Evolutionary conservation across 116 monocot genomes (phyloP).

Genomic region (Cymodocea nodosa): DNA sequence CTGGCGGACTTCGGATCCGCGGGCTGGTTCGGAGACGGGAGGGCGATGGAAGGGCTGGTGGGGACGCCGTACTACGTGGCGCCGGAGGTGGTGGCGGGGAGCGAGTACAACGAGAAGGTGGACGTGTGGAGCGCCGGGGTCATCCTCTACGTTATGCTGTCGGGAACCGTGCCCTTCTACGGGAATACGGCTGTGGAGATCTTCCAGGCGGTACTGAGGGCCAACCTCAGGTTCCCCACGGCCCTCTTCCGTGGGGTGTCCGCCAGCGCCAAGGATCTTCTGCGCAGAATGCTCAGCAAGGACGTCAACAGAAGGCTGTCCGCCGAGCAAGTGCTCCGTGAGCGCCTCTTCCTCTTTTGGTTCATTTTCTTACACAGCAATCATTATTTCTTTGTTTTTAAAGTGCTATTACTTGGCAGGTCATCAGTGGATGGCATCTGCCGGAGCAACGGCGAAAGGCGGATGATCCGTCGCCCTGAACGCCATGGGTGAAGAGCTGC

Average conservation of each 20-base stretch:
- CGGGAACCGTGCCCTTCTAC: slow-evolving; percentile 57
- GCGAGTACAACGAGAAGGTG: slow-evolving; percentile 64
- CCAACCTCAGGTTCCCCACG: slow-evolving; percentile 56
- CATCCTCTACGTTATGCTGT: slow-evolving; percentile 67
- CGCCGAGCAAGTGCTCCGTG: slow-evolving; percentile 84
- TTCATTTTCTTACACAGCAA: too few species aligned
- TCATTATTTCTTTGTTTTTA: neutral
- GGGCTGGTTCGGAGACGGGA: slow-evolving; percentile 44
- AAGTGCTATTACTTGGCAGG: neutral
- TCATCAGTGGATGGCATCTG: slow-evolving; percentile 7
- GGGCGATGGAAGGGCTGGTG: slow-evolving; percentile 47
- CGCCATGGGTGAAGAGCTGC: too few species aligned
- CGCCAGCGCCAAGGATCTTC: slow-evolving; percentile 56
- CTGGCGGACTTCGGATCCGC: slow-evolving; percentile 88
- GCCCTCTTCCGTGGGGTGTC: slow-evolving; percentile 41
- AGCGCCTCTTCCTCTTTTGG: neutral
- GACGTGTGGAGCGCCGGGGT: slow-evolving; percentile 91
- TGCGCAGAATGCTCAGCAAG: slow-evolving; percentile 68
- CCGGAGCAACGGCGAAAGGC: neutral
- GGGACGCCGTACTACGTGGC: slow-evolving; percentile 90
- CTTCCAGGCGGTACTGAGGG: slow-evolving; percentile 59
- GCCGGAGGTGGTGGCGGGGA: slow-evolving; percentile 70
- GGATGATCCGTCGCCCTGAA: too few species aligned
- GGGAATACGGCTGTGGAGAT: slow-evolving; percentile 63
- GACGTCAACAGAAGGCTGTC: slow-evolving; percentile 60